phyloP scores from a whole-genome alignment of 2,329 filamentous ascomycete genomes.

The Colletotrichum siamense region DNA sequence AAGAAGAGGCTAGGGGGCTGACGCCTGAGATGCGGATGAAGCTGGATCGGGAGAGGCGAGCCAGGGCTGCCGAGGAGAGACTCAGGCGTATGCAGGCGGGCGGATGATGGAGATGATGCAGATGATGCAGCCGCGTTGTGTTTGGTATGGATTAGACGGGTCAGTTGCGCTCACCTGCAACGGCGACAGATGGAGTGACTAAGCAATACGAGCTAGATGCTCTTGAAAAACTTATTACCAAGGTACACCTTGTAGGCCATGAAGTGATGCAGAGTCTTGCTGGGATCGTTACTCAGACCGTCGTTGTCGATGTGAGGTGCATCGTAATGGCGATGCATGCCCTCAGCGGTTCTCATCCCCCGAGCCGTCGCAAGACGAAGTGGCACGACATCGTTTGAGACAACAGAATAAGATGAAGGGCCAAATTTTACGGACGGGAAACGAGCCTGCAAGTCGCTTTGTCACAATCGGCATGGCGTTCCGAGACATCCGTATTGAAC shows the following conservation, averaged over 20 bases:
- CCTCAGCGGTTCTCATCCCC: not conserved
- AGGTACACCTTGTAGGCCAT: not conserved
- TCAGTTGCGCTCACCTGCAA: not conserved
- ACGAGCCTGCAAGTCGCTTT: not conserved
- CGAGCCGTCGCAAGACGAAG: not conserved
- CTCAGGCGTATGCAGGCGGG: conserved; percentile 69
- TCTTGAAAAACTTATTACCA: not conserved
- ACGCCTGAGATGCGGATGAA: conserved; percentile 86
- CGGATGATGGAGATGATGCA: conserved; percentile 17
- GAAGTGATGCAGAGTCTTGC: not conserved
- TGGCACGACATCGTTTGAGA: not conserved
- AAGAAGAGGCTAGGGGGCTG: conserved; percentile 84
- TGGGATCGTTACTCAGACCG: not conserved
- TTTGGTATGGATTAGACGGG: not conserved
- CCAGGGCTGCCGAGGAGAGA: conserved; percentile 89
- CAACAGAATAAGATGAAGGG: not conserved
- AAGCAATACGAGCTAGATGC: not conserved
- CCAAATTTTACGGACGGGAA: not conserved
- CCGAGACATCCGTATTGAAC: not conserved
- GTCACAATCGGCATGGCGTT: not conserved
- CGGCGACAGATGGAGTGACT: not conserved
- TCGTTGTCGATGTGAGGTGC: not conserved
- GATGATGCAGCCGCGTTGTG: not conserved
- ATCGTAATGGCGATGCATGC: not conserved
- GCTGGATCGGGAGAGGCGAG: conserved; percentile 87